Conservation (phyloP, 345 rosid genomes). For the Eucalyptus melliodora region DNA sequence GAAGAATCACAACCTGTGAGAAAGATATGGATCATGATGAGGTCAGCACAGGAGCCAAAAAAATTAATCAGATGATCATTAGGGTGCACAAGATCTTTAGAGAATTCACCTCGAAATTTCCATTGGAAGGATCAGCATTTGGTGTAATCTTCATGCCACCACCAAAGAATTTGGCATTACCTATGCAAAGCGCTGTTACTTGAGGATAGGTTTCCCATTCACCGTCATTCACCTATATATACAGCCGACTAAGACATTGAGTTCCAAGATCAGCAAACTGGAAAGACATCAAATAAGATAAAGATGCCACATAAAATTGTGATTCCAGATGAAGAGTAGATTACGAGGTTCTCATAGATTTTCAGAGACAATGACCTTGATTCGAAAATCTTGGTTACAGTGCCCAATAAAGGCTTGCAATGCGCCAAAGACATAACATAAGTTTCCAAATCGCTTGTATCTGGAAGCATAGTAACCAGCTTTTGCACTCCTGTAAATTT, state of each 20-base stretch:
- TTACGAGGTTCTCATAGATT: not conserved
- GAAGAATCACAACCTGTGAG: constrained; percentile 80
- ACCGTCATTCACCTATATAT: constrained; percentile 54
- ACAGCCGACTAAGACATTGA: not conserved
- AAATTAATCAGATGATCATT: not conserved
- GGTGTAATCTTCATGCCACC: constrained; percentile 99
- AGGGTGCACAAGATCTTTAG: not conserved
- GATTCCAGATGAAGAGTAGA: not conserved
- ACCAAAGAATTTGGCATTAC: constrained; percentile 92
- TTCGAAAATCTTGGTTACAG: constrained; percentile 58
- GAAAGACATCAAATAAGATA: not conserved
- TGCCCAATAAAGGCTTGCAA: constrained; percentile 87
- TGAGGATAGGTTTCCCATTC: constrained; percentile 71
- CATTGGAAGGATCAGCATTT: constrained; percentile 70
- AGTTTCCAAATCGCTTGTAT: constrained; percentile 77
- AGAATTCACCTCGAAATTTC: constrained; percentile 62
- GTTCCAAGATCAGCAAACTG: not conserved
- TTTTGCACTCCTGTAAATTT: constrained; percentile 79
- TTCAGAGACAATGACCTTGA: constrained; percentile 33
- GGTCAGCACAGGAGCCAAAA: not conserved
- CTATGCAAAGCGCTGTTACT: constrained; percentile 88
- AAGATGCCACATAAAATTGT: not conserved
- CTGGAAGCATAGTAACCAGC: constrained; percentile 90
- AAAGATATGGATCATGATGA: not conserved
- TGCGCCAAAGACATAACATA: constrained; percentile 85